Evolutionary conservation across 805 yeast genomes (phyloP).

Genomic region (Spathaspora boniae): DNA sequence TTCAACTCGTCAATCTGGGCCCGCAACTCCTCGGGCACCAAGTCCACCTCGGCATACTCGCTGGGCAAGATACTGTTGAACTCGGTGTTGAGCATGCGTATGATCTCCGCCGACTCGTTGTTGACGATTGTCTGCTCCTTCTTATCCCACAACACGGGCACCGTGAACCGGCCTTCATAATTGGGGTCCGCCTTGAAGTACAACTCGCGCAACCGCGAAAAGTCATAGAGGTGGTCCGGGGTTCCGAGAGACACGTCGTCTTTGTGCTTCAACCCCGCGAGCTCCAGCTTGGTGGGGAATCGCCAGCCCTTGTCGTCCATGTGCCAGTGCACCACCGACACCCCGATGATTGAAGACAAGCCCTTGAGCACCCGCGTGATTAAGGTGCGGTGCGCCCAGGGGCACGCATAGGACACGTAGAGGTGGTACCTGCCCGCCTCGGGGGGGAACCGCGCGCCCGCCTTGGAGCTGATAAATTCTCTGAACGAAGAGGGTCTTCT

Average conservation of each 20-base stretch:
- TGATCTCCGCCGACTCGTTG: slow-evolving; percentile 87
- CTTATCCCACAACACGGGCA: slow-evolving; percentile 91
- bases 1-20: slow-evolving; percentile 71
- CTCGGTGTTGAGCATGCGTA: slow-evolving; percentile 76
- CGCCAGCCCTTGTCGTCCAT: slow-evolving; percentile 90
- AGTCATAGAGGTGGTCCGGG: slow-evolving; percentile 49
- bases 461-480: slow-evolving; percentile 52
- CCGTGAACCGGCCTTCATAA: slow-evolving; percentile 82
- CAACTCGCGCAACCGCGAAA: slow-evolving; percentile 59
- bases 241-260: slow-evolving; percentile 47
- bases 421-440: slow-evolving; percentile 82
- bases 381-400: slow-evolving; percentile 91
- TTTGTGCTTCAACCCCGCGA: slow-evolving; percentile 21
- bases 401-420: slow-evolving; percentile 86
- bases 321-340: slow-evolving; percentile 87
- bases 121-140: slow-evolving; percentile 79
- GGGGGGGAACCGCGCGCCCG: slow-evolving; percentile 65
- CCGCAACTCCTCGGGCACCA: slow-evolving; percentile 57
- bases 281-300: slow-evolving; percentile 51
- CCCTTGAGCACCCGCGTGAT: slow-evolving; percentile 76
- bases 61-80: slow-evolving; percentile 57
- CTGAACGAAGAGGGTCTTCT: slow-evolving; percentile 48
- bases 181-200: slow-evolving; percentile 74
- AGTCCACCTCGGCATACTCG: slow-evolving; percentile 49
- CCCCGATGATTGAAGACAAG: slow-evolving; percentile 49